A percentile compares a stretch with the other conserved stretches of the same genome.
phyloP scores from a whole-genome alignment of 148 eudicot species.

The Chenopodium album region DNA sequence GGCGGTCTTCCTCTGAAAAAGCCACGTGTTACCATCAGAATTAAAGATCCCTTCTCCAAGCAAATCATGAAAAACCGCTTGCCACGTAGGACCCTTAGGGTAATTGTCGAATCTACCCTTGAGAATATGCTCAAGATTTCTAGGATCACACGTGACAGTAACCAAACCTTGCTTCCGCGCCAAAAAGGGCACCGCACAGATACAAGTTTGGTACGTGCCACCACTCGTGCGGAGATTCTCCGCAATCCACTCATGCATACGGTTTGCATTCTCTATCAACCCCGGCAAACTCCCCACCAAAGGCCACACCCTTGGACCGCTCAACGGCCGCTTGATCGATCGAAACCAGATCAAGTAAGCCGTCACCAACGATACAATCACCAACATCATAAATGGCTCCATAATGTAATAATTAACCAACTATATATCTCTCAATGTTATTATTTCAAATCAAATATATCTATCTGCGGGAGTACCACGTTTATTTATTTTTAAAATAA shows the following conservation, averaged over 20 bases:
- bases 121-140: slow-evolving; percentile 78
- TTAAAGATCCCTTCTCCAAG: slow-evolving; percentile 86
- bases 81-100: slow-evolving; percentile 98
- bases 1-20: slow-evolving; percentile 90
- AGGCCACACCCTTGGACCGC: slow-evolving; percentile 88
- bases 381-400: slow-evolving; percentile 49
- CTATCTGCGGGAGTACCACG: too few relatives aligned
- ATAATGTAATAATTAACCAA: slow-evolving; percentile 13
- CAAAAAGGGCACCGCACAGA: slow-evolving; percentile 56
- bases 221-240: slow-evolving; percentile 80
- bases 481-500: too few relatives aligned
- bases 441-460: too few relatives aligned
- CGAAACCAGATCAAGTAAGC: slow-evolving; percentile 74
- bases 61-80: slow-evolving; percentile 82
- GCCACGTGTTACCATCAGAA: slow-evolving; percentile 95
- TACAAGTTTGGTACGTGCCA: slow-evolving; percentile 90
- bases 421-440: too few relatives aligned
- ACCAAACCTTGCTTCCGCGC: slow-evolving; percentile 79
- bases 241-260: slow-evolving; percentile 90
- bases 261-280: slow-evolving; percentile 52
- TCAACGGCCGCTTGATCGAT: slow-evolving; percentile 40
- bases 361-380: slow-evolving; percentile 37
- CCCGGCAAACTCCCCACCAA: slow-evolving; percentile 79
- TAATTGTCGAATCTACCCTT: slow-evolving; percentile 79
- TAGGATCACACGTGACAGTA: slow-evolving; percentile 95